Conservation (phyloP, 306 rosid species). For the Acacia acuminata region DNA sequence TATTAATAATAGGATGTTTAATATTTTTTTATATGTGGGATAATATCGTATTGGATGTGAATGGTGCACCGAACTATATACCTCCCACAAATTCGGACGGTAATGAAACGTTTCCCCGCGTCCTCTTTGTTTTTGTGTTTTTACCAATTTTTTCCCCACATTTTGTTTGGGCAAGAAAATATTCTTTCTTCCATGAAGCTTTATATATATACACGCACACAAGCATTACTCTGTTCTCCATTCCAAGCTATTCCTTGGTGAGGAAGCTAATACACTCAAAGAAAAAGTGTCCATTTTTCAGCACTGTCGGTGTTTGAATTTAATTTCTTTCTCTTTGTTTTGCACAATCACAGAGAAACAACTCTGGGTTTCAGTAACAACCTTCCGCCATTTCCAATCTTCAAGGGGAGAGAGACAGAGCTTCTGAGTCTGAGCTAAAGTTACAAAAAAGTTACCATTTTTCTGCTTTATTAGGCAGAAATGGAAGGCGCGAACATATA, state of each 20-base stretch:
- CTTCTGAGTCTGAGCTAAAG: conserved; percentile 8
- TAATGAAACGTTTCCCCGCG: not conserved
- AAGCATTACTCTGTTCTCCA: not conserved
- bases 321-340: not conserved
- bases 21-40: no score
- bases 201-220: no score
- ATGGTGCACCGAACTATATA: no score
- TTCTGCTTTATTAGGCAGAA: not conserved
- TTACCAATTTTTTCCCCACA: no score
- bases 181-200: not conserved
- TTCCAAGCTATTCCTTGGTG: not conserved
- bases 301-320: not conserved
- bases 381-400: not conserved
- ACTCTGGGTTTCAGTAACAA: not conserved
- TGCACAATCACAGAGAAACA: not conserved
- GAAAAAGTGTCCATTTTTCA: not conserved
- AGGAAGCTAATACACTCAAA: not conserved
- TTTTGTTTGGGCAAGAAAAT: not conserved
- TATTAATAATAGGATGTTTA: no score
- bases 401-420: not conserved
- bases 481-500: conserved; percentile 52
- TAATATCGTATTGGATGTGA: no score
- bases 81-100: no score
- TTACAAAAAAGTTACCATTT: not conserved
- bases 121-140: not conserved